These are phyloP conservation scores for Cadophora luteo-olivacea DNA, from an alignment of 2,329 filamentous ascomycete genomes.

Conservation along the genomic window DNA sequence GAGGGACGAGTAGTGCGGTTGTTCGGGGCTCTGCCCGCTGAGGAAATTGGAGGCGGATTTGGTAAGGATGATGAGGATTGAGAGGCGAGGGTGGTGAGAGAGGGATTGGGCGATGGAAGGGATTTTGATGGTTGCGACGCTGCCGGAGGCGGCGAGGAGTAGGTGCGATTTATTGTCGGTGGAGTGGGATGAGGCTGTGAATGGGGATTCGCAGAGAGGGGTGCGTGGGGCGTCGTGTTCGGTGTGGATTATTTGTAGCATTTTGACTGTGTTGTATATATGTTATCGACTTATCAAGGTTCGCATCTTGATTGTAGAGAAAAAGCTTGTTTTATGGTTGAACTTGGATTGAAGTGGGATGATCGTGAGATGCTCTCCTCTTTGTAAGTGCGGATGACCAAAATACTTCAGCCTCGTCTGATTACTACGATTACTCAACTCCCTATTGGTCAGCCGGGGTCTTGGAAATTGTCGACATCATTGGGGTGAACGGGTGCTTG, in stretches of 20 bases:
- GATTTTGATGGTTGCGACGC: constrained; percentile 89
- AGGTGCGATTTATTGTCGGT: constrained; percentile 64
- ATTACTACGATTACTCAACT: constrained; percentile 32
- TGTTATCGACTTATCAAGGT: not conserved
- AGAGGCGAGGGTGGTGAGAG: constrained; percentile 59
- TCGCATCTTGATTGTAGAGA: not conserved
- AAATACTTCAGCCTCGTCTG: constrained; percentile 34
- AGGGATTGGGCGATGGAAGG: constrained; percentile 69
- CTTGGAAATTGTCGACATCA: constrained; percentile 14
- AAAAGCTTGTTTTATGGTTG: not conserved
- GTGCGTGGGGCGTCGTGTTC: constrained; percentile 26
- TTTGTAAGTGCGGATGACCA: not conserved
- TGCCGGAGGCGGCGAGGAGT: constrained; percentile 71
- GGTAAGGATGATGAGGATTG: constrained; percentile 86
- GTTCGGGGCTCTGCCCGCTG: constrained; percentile 75
- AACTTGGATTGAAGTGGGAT: not conserved
- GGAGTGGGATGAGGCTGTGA: constrained; percentile 43
- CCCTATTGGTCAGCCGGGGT: constrained; percentile 40
- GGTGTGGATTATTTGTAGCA: constrained; percentile 33
- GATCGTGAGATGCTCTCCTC: not conserved
- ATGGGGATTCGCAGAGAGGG: constrained; percentile 28
- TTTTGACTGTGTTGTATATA: constrained; percentile 20
- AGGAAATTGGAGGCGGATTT: constrained; percentile 77
- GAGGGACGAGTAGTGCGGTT: constrained; percentile 71
- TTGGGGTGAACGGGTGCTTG: not conserved